Percentiles rank a stretch among this genome's conserved stretches.
Conservation (phyloP, 1,284 basidiomycete genomes). For the Ustilago hordei region DNA sequence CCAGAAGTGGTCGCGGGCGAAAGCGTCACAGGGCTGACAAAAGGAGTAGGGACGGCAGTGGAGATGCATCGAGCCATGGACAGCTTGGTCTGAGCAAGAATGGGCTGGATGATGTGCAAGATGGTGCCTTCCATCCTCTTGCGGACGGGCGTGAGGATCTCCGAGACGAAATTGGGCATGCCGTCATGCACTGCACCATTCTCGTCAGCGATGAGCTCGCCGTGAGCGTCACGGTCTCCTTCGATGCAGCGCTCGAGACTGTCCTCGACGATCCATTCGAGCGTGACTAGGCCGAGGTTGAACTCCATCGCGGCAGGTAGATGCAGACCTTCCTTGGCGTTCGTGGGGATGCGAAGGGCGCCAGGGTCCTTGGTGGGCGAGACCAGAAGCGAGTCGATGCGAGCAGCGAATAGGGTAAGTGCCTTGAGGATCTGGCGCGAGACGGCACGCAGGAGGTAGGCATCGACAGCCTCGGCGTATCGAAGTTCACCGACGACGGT, state of each 20-base stretch:
- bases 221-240: constrained; percentile 53
- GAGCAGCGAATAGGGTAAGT: constrained; percentile 65
- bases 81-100: constrained; percentile 58
- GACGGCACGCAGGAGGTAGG: constrained; percentile 66
- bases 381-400: constrained; percentile 66
- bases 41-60: constrained; percentile 56
- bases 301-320: constrained; percentile 65
- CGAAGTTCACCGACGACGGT: constrained; percentile 63
- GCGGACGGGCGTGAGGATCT: constrained; percentile 67
- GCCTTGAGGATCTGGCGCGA: constrained; percentile 66
- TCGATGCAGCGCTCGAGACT: constrained; percentile 67
- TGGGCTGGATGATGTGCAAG: constrained; percentile 66
- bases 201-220: constrained; percentile 54
- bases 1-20: constrained; percentile 45
- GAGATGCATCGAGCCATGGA: constrained; percentile 56
- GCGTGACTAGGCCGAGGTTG: constrained; percentile 65
- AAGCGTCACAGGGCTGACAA: constrained; percentile 41
- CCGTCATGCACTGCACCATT: constrained; percentile 50
- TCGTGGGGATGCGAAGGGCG: constrained; percentile 57
- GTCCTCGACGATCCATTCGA: constrained; percentile 68
- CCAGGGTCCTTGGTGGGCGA: constrained; percentile 54
- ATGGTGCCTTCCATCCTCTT: constrained; percentile 68
- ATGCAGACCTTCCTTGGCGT: constrained; percentile 53
- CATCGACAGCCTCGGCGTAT: constrained; percentile 59
- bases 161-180: constrained; percentile 66